A percentile compares a stretch with the other conserved stretches of the same genome.
Evolutionary conservation across 2,329 filamentous ascomycete genomes (phyloP).

Genomic region (Fusarium pseudonygamai): DNA sequence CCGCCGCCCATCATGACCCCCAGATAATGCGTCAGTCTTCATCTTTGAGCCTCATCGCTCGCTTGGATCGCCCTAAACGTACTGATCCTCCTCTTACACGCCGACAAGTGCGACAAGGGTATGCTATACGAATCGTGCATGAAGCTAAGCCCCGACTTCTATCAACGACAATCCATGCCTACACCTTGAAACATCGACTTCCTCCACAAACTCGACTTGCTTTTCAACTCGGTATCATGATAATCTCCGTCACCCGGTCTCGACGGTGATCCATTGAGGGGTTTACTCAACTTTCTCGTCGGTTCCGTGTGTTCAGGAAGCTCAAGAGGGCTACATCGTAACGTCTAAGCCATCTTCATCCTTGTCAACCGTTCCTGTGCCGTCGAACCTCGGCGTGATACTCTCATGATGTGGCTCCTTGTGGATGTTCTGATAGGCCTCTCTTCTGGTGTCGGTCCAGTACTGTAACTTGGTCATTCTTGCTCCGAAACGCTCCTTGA

Average conservation of each 20-base stretch:
- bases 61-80: conserved; percentile 9
- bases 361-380: neutral
- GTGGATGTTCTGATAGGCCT: neutral
- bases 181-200: conserved; percentile 12
- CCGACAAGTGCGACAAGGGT: conserved; percentile 6
- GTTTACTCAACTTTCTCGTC: neutral
- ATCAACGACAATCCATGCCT: conserved; percentile 13
- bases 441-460: neutral
- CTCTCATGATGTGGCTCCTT: neutral
- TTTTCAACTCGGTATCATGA: conserved; percentile 17
- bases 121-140: conserved; percentile 44
- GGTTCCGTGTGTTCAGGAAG: neutral
- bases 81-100: neutral
- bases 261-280: neutral
- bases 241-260: conserved; percentile 3
- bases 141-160: conserved; percentile 35
- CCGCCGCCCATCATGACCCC: conserved; percentile 3
- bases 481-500: neutral
- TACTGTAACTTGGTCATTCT: neutral
- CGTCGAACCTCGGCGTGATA: neutral
- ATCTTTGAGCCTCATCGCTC: conserved; percentile 36
- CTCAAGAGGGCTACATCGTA: neutral
- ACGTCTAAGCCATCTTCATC: neutral
- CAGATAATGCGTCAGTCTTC: conserved; percentile 19
- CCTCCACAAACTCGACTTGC: neutral